phyloP scores from a whole-genome alignment of 2,329 filamentous ascomycete species.

The Neonectria coccinea region DNA sequence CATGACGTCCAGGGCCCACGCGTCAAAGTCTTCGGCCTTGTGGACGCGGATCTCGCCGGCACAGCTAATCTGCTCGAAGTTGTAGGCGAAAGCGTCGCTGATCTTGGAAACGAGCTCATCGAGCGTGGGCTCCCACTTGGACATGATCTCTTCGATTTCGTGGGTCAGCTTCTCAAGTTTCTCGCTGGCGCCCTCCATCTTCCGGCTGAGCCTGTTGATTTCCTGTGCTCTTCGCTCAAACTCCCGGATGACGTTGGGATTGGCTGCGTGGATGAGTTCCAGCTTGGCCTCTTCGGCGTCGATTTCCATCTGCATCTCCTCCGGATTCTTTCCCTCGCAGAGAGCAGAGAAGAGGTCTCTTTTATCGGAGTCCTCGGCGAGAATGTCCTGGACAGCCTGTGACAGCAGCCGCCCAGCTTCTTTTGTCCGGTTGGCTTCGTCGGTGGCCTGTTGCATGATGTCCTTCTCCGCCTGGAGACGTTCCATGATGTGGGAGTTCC shows the following conservation, averaged over 20 bases:
- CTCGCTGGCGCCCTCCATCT: slow-evolving; percentile 65
- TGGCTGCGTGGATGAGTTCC: slow-evolving; percentile 82
- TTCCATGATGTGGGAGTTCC: slow-evolving; percentile 70
- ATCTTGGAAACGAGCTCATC: slow-evolving; percentile 84
- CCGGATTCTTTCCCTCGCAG: slow-evolving; percentile 63
- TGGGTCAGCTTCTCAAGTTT: slow-evolving; percentile 66
- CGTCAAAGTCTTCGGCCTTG: slow-evolving; percentile 93
- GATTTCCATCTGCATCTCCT: slow-evolving; percentile 79
- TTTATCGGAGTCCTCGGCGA: slow-evolving; percentile 54
- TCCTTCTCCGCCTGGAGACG: slow-evolving; percentile 61
- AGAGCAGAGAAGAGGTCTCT: slow-evolving; percentile 58
- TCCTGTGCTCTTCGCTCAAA: slow-evolving; percentile 78
- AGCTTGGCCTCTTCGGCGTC: slow-evolving; percentile 79
- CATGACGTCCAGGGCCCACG: slow-evolving; percentile 93
- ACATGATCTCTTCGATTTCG: slow-evolving; percentile 74
- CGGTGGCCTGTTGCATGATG: slow-evolving; percentile 51
- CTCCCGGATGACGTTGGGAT: slow-evolving; percentile 79
- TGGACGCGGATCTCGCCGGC: slow-evolving; percentile 89
- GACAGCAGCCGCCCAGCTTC: slow-evolving; percentile 49
- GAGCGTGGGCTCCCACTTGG: slow-evolving; percentile 84
- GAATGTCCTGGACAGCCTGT: slow-evolving; percentile 54
- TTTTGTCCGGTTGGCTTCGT: slow-evolving; percentile 53
- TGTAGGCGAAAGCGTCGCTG: slow-evolving; percentile 90
- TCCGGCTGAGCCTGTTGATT: slow-evolving; percentile 73
- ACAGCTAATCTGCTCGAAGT: slow-evolving; percentile 94